A percentile compares a stretch with the other conserved stretches of the same genome.
Evolutionary conservation across 2,329 filamentous ascomycete species (phyloP).

Genomic region (Periconia digitata): DNA sequence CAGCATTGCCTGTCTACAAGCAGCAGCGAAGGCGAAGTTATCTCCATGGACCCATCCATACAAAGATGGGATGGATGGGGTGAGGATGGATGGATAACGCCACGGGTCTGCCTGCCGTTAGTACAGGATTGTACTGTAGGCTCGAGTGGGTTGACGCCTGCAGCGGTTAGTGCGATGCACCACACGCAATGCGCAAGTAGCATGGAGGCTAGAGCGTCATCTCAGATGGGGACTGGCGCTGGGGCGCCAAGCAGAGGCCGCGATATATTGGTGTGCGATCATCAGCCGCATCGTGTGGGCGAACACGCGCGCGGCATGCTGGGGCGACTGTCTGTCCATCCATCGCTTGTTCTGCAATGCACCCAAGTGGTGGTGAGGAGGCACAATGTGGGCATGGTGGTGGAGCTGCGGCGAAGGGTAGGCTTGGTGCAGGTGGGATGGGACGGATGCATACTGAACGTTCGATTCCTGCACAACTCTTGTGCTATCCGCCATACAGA

Average conservation of each 20-base stretch:
- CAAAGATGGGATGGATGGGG: not conserved
- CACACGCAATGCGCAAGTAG: conserved; percentile 35
- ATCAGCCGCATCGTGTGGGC: conserved; percentile 40
- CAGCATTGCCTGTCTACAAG: too few relatives aligned
- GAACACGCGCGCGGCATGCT: conserved; percentile 20
- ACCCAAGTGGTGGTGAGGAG: conserved; percentile 19
- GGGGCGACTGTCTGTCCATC: conserved; percentile 10
- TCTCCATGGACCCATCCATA: too few relatives aligned
- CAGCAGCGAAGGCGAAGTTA: too few relatives aligned
- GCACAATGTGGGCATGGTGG: conserved; percentile 8
- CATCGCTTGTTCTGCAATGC: too few relatives aligned
- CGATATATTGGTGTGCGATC: conserved; percentile 41
- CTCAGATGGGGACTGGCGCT: conserved; percentile 37
- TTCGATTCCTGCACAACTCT: too few relatives aligned
- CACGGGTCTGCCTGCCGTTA: conserved; percentile 29
- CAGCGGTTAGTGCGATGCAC: conserved; percentile 40
- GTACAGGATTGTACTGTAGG: conserved; percentile 13
- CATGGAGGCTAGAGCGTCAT: conserved; percentile 44
- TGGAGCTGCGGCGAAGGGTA: too few relatives aligned
- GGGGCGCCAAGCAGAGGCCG: conserved; percentile 30
- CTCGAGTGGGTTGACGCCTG: conserved; percentile 27
- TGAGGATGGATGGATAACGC: conserved; percentile 19
- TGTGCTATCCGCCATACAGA: too few relatives aligned
- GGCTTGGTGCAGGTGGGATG: too few relatives aligned
- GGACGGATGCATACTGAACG: too few relatives aligned